Percentiles rank a stretch among this genome's conserved stretches.
These are phyloP conservation scores for Cinnamomum micranthum DNA, from an alignment of 164 flowering plant species.

Conservation along the genomic window DNA sequence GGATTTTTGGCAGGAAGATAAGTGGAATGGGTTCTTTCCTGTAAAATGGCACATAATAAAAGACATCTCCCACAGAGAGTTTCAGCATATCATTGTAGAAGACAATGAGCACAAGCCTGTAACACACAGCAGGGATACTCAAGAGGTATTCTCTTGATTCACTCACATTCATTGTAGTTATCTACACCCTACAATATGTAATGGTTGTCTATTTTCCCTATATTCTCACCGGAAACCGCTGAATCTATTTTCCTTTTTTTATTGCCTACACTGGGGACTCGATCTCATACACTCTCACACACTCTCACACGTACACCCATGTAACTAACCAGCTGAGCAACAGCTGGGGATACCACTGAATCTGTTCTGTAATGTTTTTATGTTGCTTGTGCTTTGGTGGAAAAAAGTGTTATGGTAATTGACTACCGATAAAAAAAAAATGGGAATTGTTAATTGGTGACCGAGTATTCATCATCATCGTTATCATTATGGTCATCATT, in stretches of 20 bases:
- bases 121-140: conserved; percentile 69
- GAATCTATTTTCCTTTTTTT: not conserved
- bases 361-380: too few species aligned
- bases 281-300: too few species aligned
- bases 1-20: conserved; percentile 80
- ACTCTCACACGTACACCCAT: too few species aligned
- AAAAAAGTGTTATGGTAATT: not conserved
- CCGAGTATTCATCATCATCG: not conserved
- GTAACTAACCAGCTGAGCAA: too few species aligned
- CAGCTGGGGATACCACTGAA: too few species aligned
- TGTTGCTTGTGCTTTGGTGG: not conserved
- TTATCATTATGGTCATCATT: not conserved
- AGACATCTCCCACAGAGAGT: conserved; percentile 52
- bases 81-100: conserved; percentile 65
- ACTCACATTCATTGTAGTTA: not conserved
- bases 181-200: not conserved
- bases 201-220: too few species aligned
- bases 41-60: conserved; percentile 76
- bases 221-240: not conserved
- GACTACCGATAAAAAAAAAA: not conserved
- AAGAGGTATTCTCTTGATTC: conserved; percentile 53
- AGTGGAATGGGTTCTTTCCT: conserved; percentile 83
- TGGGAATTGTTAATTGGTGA: not conserved
- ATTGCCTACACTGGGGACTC: too few species aligned
- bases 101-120: conserved; percentile 70